Evolutionary conservation across 352 stramenopile genomes (phyloP), one percentile per base, ranked within the genome.

Genomic region (Elongisporangium prolatum): DNA sequence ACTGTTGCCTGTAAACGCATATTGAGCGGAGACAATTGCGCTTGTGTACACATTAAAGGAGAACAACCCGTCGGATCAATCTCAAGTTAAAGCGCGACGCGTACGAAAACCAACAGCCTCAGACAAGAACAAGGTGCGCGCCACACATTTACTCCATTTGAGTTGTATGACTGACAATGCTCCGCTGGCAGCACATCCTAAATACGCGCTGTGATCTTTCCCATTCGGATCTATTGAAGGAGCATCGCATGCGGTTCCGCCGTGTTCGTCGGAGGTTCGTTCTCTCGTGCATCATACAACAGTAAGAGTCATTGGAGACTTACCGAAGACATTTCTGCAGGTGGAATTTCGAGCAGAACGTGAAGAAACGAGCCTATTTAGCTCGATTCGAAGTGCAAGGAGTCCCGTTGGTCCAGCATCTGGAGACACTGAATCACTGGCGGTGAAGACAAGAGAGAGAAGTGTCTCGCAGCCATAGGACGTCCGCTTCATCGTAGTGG

Each of bases 161-260:
- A 18, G 47, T 9, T 50, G 1, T 52, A 21, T 52, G 18, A 10
- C 9, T 52, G 24, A 9, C 14, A 40, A 34, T 34, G 24, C 24
- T 34, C 24, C 48, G 48, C n/a, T 40, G 52, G 38, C 64, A 91
- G 75, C 60, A 77, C 11, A 86, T 91, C 13, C 68, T 91, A 48
- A 91, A 91, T 62, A 87, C 81, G 8, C 73, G 78, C 8, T 81
- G 73, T 54, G 73, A 91, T 52, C 34, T 79, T 38, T 69, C 75
- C 11, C 79, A 81, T 37, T 81, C 71, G 22, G 69, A 88, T 21
- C 63, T 91, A 25, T 67, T 91, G 24, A 79, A 83, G 53, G 78
- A 91, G 63, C 81, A 91, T 61, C 74, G 81, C 18, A 71, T 66
- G 48, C 81, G 73, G 7, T 89, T 86, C 51, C 78, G 78, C 47